phyloP scores from a whole-genome alignment of 2,329 filamentous ascomycete genomes.

The Aspergillus nomiae region DNA sequence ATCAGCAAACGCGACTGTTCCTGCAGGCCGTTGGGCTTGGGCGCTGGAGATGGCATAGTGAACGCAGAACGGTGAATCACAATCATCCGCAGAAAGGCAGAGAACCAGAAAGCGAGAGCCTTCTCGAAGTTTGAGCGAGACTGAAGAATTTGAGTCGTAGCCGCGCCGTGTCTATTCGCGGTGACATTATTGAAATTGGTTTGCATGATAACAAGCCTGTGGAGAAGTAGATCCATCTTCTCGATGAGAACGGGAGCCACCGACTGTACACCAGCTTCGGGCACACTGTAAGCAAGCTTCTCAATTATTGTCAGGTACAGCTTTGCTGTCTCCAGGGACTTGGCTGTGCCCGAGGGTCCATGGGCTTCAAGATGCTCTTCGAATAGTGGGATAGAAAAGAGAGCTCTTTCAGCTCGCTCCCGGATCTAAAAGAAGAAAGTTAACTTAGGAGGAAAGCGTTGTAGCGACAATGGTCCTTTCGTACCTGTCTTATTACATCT shows the following conservation, averaged over 20 bases:
- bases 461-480: slow-evolving; percentile 9
- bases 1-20: slow-evolving; percentile 42
- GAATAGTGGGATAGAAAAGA: slow-evolving; percentile 39
- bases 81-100: slow-evolving; percentile 42
- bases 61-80: slow-evolving; percentile 44
- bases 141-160: slow-evolving; percentile 16
- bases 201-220: slow-evolving; percentile 37
- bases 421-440: slow-evolving; percentile 33
- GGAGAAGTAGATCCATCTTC: slow-evolving; percentile 42
- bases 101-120: slow-evolving; percentile 43
- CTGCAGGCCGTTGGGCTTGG: slow-evolving; percentile 29
- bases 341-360: slow-evolving; percentile 4
- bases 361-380: slow-evolving; percentile 24
- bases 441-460: slow-evolving; percentile 14
- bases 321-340: slow-evolving; percentile 34
- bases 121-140: slow-evolving; percentile 31
- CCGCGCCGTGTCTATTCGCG: slow-evolving; percentile 17
- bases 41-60: slow-evolving; percentile 22
- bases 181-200: slow-evolving; percentile 22
- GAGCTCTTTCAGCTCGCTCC: slow-evolving; percentile 43
- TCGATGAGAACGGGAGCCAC: slow-evolving; percentile 41
- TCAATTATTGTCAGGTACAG: slow-evolving; percentile 43
- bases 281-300: slow-evolving; percentile 40
- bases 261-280: slow-evolving; percentile 33
- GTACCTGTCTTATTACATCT: slow-evolving; percentile 39